Evolutionary conservation across 2,329 filamentous ascomycete genomes (phyloP), one percentile per base, ranked within the genome.

Genomic region (Claviceps pusilla): DNA sequence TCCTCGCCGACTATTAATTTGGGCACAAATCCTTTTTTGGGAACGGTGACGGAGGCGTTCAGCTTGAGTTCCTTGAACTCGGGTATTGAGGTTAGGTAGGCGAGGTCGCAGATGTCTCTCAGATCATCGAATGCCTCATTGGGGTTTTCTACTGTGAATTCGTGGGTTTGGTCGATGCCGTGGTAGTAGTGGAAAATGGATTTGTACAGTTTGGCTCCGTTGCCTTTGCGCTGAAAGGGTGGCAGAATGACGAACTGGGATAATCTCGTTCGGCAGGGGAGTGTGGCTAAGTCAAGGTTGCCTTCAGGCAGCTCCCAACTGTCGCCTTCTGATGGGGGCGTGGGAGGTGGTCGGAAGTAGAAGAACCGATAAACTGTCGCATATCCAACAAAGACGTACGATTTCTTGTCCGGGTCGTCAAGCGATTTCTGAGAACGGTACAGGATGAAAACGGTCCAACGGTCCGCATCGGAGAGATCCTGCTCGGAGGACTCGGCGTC

Each of bases 221-320:
- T 83, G 16, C 89, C 89, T 57, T 82, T 80, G 57, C 80, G 77
- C 66, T 96, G 90, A 68, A 89, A 95, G 6, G 89, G 86, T 2
- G 90, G 90, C 11, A 98, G 75, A 58, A 98, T 84, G 57, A 98
- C 65, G 68, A 97, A 97, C 67, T 98, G 93, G 0, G 91, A 95
- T 59, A 98, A 87, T 48, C 94, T 80, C 56, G 88, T 82, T 43
- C 91, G 83, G 61, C 84, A 86, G 12, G 87, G 85, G 2, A 90
- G 76, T 50, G 83, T 72, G 4, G 78, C 67, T 59, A 84, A 73
- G 49, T 75, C 69, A 49, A 77, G 67, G 37, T 77, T 67, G 43
- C 71, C 63, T 59, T 66, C 56, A 52, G 72, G 67, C 56, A 78
- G 63, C 65, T 75, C 73, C 69, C 73, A 75, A 14, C 71, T 65